These are phyloP conservation scores for Exophiala alcalophila DNA, from an alignment of 2,329 filamentous ascomycete genomes.

Conservation along the genomic window DNA sequence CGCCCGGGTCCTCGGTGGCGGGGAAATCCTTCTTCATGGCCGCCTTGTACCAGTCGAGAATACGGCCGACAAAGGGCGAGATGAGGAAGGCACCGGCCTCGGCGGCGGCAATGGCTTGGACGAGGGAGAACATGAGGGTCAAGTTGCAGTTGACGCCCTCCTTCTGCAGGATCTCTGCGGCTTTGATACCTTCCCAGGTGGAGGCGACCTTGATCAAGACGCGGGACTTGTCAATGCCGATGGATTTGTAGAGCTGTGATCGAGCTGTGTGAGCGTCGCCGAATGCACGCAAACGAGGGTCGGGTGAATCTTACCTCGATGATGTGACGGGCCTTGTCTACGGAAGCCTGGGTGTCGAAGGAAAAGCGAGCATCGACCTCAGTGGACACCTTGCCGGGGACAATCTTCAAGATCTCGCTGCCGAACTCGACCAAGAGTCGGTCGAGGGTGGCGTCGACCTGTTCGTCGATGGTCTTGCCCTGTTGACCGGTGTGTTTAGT, in stretches of 20 bases:
- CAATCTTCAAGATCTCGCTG: slow-evolving; percentile 93
- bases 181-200: slow-evolving; percentile 99
- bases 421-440: slow-evolving; percentile 95
- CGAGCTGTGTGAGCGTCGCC: slow-evolving; percentile 6
- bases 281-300: too few species aligned
- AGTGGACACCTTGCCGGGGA: slow-evolving; percentile 97
- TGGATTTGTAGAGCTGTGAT: slow-evolving; percentile 93
- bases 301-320: slow-evolving; percentile 83
- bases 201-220: slow-evolving; percentile 98
- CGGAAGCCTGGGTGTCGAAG: slow-evolving; percentile 87
- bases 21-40: slow-evolving; percentile 88
- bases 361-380: slow-evolving; percentile 96
- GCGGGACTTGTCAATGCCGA: slow-evolving; percentile 89
- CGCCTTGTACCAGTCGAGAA: slow-evolving; percentile 99
- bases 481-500: slow-evolving; percentile 31
- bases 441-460: slow-evolving; percentile 90
- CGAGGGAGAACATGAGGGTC: slow-evolving; percentile 95
- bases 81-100: slow-evolving; percentile 97
- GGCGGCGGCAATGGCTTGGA: slow-evolving; percentile 92
- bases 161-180: slow-evolving; percentile 91
- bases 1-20: slow-evolving; percentile 89
- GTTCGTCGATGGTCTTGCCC: slow-evolving; percentile 65
- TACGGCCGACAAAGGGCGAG: slow-evolving; percentile 97
- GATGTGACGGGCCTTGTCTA: slow-evolving; percentile 94
- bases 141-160: slow-evolving; percentile 98